A percentile compares a stretch with the other conserved stretches of the same genome.
Evolutionary conservation across 129 eudicot genomes (phyloP).

Genomic region (Cynara cardunculus): DNA sequence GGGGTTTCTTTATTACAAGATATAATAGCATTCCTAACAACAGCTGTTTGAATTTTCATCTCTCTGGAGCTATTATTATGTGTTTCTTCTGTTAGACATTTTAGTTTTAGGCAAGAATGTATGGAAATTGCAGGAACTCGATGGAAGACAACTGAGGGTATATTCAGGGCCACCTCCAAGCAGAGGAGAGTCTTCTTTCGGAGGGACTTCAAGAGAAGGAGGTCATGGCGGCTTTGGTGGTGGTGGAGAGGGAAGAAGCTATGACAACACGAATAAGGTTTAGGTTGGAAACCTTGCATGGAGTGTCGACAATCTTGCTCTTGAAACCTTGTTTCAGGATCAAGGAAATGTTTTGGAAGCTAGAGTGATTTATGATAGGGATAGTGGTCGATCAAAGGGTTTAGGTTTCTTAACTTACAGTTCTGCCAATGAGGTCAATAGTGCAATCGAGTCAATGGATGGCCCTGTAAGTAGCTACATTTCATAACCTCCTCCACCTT

Average conservation of each 20-base stretch:
- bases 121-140: conserved; percentile 54
- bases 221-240: conserved; percentile 12
- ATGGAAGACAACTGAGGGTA: conserved; percentile 72
- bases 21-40: too few relatives aligned
- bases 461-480: conserved; percentile 52
- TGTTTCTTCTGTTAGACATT: background rate
- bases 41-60: background rate
- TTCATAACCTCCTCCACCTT: background rate
- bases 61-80: background rate
- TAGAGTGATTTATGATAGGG: conserved; percentile 79
- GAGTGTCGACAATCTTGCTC: conserved; percentile 74
- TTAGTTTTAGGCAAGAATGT: background rate
- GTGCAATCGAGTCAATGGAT: conserved; percentile 60
- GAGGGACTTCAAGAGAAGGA: conserved; percentile 43
- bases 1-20: too few relatives aligned
- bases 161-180: conserved; percentile 81
- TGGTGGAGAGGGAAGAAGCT: conserved; percentile 40
- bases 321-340: conserved; percentile 64
- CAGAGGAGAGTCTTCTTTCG: conserved; percentile 42
- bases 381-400: conserved; percentile 86
- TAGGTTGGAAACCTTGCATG: conserved; percentile 85
- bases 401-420: conserved; percentile 76
- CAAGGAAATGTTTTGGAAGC: conserved; percentile 81
- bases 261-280: conserved; percentile 49
- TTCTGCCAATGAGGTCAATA: conserved; percentile 67